phyloP scores from a whole-genome alignment of 106 monocot species.

The Triglochin maritima region DNA sequence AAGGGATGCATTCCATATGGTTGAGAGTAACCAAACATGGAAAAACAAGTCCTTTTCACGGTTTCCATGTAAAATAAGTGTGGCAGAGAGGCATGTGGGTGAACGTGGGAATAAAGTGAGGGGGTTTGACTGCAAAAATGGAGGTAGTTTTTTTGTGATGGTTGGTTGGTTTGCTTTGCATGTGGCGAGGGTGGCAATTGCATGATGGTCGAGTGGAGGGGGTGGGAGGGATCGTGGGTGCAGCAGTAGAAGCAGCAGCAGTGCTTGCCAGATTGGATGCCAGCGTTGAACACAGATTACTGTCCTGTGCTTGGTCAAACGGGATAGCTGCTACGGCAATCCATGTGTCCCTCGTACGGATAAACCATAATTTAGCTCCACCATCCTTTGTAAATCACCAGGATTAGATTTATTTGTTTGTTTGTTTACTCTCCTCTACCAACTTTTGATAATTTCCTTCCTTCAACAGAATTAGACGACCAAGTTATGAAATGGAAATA shows the following conservation, averaged over 20 bases:
- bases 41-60: too few relatives aligned
- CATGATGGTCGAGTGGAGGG: background rate
- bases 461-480: too few relatives aligned
- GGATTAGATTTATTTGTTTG: too few relatives aligned
- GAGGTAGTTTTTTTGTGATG: background rate
- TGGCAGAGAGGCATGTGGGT: background rate
- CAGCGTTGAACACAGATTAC: background rate
- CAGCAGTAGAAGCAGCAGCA: background rate
- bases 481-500: too few relatives aligned
- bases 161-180: background rate
- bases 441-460: too few relatives aligned
- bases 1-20: too few relatives aligned
- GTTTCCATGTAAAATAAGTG: too few relatives aligned
- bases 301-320: background rate
- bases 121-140: background rate
- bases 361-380: background rate
- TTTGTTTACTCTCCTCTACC: too few relatives aligned
- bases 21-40: too few relatives aligned
- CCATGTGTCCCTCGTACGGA: constrained; percentile 6
- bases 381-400: too few relatives aligned
- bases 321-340: constrained; percentile 4
- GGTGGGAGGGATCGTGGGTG: background rate
- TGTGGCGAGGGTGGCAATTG: background rate
- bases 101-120: constrained; percentile 3
- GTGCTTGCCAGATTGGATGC: constrained; percentile 4